Percentiles rank a stretch among this genome's conserved stretches.
Evolutionary conservation across 1,284 basidiomycete genomes (phyloP).

Genomic region (Rhodotorula glutinis): DNA sequence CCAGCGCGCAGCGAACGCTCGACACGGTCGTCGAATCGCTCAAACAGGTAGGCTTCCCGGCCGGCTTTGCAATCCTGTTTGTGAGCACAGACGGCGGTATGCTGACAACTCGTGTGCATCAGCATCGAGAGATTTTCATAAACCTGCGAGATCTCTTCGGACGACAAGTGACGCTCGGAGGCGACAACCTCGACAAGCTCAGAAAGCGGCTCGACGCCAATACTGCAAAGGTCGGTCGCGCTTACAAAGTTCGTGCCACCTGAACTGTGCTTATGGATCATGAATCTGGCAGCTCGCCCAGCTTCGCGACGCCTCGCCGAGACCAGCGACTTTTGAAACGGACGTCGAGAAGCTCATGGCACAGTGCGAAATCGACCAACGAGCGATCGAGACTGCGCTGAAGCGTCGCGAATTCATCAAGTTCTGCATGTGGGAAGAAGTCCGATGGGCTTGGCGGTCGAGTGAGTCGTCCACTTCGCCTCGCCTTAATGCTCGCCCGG

Average conservation of each 20-base stretch:
- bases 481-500: no score
- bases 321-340: conserved; percentile 14
- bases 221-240: conserved; percentile 56
- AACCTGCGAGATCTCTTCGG: conserved; percentile 78
- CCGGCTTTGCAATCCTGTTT: no score
- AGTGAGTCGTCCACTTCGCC: conserved; percentile 9
- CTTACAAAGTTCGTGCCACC: no score
- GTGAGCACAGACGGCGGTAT: no score
- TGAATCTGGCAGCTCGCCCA: conserved; percentile 1
- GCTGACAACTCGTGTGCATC: no score
- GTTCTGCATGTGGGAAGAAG: conserved; percentile 41
- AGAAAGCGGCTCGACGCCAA: conserved; percentile 76
- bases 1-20: conserved; percentile 27
- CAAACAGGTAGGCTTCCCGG: conserved; percentile 65
- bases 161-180: conserved; percentile 74
- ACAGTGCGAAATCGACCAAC: conserved; percentile 34
- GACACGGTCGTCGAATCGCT: conserved; percentile 56
- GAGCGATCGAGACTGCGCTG: conserved; percentile 31
- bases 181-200: conserved; percentile 78
- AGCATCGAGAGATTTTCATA: conserved; percentile 80
- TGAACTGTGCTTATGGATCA: no score
- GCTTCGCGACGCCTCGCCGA: conserved; percentile 3
- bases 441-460: conserved; percentile 24
- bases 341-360: conserved; percentile 30
- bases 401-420: conserved; percentile 36